Conservation (phyloP, 2,329 filamentous ascomycete species). For the Fusarium cyanostomum region DNA sequence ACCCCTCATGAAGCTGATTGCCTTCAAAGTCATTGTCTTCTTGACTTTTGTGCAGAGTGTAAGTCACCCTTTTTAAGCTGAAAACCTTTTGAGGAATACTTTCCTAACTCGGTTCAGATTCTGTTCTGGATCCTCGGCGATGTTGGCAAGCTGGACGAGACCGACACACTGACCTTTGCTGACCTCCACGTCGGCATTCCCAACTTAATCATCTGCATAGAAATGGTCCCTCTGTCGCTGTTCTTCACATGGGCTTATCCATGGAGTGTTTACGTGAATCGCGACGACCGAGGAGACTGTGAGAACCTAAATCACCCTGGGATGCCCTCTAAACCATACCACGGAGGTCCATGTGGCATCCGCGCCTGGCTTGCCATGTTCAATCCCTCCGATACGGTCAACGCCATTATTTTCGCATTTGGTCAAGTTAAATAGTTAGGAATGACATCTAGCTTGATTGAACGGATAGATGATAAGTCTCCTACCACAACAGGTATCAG, state of each 20-base stretch:
- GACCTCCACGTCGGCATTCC: constrained; percentile 37
- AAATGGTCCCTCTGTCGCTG: constrained; percentile 33
- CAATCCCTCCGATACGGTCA: constrained; percentile 27
- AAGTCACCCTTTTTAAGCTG: background rate
- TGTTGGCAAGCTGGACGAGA: constrained; percentile 11
- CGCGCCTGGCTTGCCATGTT: constrained; percentile 31
- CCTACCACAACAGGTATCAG: no score
- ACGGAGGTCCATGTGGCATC: constrained; percentile 27
- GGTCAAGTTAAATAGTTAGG: no score
- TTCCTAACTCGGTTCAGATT: background rate
- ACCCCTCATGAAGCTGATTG: constrained; percentile 32
- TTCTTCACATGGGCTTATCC: constrained; percentile 35
- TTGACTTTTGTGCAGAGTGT: constrained; percentile 33
- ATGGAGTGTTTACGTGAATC: constrained; percentile 29
- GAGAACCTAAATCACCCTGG: constrained; percentile 6
- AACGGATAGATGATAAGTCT: no score
- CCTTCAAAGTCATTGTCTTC: constrained; percentile 33
- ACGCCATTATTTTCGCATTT: constrained; percentile 24
- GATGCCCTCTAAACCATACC: constrained; percentile 7
- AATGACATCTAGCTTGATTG: no score
- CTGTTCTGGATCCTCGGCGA: constrained; percentile 33
- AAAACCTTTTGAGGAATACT: fast-evolving
- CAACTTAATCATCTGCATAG: constrained; percentile 29
- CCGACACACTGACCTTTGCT: constrained; percentile 30
- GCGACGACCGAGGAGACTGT: constrained; percentile 10